These are phyloP conservation scores for Termitomyces sp. DNA, from an alignment of 768 basidiomycete species.

Conservation along the genomic window DNA sequence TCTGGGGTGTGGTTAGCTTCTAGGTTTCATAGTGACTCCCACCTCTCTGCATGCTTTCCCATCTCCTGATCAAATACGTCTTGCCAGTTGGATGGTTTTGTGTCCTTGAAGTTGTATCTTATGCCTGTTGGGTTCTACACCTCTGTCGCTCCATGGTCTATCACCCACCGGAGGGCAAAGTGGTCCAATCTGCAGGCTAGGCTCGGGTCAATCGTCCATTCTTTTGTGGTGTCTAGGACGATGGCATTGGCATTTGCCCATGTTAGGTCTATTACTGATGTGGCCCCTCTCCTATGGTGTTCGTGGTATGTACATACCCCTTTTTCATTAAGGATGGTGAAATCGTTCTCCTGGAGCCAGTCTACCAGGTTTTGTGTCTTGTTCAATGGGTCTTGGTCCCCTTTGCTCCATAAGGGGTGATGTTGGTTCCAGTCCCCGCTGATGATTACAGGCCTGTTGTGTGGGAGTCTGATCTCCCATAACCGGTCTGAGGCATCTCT, in stretches of 20 bases:
- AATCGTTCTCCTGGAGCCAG: not conserved
- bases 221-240: not conserved
- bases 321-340: not conserved
- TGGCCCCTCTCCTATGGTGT: not conserved
- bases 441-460: not conserved
- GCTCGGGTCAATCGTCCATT: not conserved
- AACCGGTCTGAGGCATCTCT: not conserved
- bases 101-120: too few species aligned
- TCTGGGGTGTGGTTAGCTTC: not conserved
- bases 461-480: not conserved
- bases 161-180: not conserved
- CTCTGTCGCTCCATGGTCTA: not conserved
- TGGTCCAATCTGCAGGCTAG: too few species aligned
- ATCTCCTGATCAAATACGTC: too few species aligned
- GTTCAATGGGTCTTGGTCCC: not conserved
- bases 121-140: not conserved
- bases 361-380: not conserved
- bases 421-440: not conserved
- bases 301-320: not conserved
- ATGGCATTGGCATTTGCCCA: not conserved
- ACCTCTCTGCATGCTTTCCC: not conserved
- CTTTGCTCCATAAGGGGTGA: not conserved
- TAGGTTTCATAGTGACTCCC: not conserved
- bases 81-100: too few species aligned
- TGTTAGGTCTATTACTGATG: slow-evolving; percentile 2